Base-by-base conservation (phyloP, 257 asterid species). In the Solanum bulbocastanum region DNA sequence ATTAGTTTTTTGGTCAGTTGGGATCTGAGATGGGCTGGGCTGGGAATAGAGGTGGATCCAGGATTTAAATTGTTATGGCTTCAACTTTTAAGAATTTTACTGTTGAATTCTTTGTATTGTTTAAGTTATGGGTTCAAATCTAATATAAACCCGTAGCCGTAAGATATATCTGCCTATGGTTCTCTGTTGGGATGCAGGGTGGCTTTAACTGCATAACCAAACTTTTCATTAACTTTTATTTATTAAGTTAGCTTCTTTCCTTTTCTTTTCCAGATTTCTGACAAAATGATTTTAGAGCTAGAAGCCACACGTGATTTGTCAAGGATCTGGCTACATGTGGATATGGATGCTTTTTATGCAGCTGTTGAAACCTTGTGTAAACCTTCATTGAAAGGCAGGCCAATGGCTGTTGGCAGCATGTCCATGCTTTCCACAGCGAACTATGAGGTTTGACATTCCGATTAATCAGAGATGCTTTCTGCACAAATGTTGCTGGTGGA, bases 341-440 rank as follows among this genome's bases (percentile, higher is more conserved):
- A 96, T 91, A 97, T 97, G 99, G 99, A 97, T 95, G 99, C 99
- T 85, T 97, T 97, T 73, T 97, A 93, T 87, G 99, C 99, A 22
- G 98, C 99, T 79, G 98, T 93, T 88, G 99, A 97, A 86, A 95
- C 98, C 78, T 92, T 95, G 87, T 86, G 93, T 84, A 88, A 96
- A 90, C 98, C 98, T 33, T 91, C 96, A 44, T 89, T 97, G 23
- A 49, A 92, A 85, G 99, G 98, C 58, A 95, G 94, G 90, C 99
- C 99, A 62, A 90, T 97, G 98, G 99, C 99, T 90, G 99, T 97
- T 91, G 99, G 99, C 42, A 73, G 98, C 93, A 91, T 92, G 94
- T 97, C 99, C 88, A 97, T 97, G 99, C 90, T 97, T 90, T 97
- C 98, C 40, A 97, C 99, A 1, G 99, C 99, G 71, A 97, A 93